Base-by-base conservation (phyloP, 2,329 filamentous ascomycete species). In the Beauveria rudraprayagi region DNA sequence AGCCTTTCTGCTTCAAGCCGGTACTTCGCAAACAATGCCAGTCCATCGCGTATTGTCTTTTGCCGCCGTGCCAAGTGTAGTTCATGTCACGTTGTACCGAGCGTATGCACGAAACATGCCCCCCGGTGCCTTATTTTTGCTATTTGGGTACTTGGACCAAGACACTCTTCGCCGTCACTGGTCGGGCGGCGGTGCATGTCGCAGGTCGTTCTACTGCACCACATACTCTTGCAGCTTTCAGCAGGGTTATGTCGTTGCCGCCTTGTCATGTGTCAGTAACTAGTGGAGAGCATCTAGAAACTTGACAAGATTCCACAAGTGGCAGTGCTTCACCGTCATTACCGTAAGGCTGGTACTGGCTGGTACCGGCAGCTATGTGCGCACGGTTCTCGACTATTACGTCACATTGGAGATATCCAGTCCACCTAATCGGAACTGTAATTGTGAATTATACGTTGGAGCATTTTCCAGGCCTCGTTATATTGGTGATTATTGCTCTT, bases 71-170 rank as follows among this genome's bases (percentile, higher is more conserved):
- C 44, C 55, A 41, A 41, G 44, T 26, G 30, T 28, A 34, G 16
- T 50, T 16, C 16, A 50, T 57, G 44, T 57, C 55, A 57, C 55
- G 55, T 57, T 57, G 55, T 41, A 57, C 55, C 28, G 5, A 37
- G 6, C 9, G 14, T 50, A 28, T 26, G 55, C 22, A 16, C 30
- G 6, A 43, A 17, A 50, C 43, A 40, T 5, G 17, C 3, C 19
- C 43, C 16, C 24, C 22, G 11, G 34, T 50, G 16, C 24, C 17
- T 30, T 22, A 22, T 43, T 50, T 37, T 16, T 57, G n/a, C 30
- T 41, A 14, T 53, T 41, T 7, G 28, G 43, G 28, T 6, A 28
- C 16, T 16, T 24, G 41, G 1, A 19, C 7, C 30, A 41, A 50
- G 44, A 40, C 55, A 50, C 6, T 19, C 7, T 8, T 24, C 19